Conservation (phyloP, 441 rosid genomes). For the Adansonia gregorii region DNA sequence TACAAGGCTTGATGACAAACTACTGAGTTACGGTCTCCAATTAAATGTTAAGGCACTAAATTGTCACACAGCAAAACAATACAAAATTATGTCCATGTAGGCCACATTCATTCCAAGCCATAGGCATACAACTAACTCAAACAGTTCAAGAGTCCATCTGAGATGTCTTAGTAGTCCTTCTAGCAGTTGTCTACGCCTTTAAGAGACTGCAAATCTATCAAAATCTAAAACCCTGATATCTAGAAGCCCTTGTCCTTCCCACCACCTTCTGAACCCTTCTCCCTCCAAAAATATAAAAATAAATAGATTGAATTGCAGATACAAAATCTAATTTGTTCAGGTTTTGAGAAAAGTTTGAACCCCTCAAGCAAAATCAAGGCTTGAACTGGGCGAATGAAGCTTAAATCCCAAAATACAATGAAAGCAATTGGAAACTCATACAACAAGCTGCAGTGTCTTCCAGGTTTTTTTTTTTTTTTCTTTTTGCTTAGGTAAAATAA, state of each 20-base stretch:
- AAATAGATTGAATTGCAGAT: background rate
- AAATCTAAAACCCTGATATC: background rate
- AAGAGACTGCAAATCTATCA: constrained; percentile 7
- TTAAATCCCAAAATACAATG: background rate
- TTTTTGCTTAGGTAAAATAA: background rate
- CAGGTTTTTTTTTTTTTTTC: background rate
- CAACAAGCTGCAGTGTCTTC: background rate
- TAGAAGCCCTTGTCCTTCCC: background rate
- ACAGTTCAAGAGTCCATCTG: background rate
- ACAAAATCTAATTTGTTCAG: background rate
- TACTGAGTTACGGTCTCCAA: background rate
- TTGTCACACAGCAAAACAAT: background rate
- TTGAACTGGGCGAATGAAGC: background rate
- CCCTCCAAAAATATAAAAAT: background rate
- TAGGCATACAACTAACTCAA: background rate
- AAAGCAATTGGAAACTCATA: constrained; percentile 7
- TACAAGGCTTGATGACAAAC: background rate
- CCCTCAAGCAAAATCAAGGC: background rate
- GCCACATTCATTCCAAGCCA: constrained; percentile 3
- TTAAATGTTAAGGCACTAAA: background rate
- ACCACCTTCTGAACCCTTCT: background rate
- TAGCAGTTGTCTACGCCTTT: background rate
- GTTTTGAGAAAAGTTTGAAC: background rate
- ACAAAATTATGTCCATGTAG: background rate
- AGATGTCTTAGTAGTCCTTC: background rate